A percentile compares a stretch with the other conserved stretches of the same genome.
Conservation (phyloP, 1,284 basidiomycete species). For the Kalmanozyma brasiliensis region DNA sequence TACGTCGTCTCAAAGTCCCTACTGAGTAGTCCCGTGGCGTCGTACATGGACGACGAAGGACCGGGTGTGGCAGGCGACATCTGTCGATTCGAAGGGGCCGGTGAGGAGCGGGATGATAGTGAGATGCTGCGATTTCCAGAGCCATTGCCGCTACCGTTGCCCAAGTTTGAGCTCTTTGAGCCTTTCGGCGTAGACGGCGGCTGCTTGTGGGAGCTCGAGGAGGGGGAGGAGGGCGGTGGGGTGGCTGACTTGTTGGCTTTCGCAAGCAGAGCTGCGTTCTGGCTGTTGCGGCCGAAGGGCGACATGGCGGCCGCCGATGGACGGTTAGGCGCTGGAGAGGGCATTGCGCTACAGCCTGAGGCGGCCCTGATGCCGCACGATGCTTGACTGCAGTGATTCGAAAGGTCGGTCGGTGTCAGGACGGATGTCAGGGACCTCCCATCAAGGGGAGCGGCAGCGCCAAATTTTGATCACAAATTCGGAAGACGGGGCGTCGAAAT, state of each 20-base stretch:
- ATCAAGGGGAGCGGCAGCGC: not conserved
- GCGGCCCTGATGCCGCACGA: not conserved
- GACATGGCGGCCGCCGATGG: conserved; percentile 36
- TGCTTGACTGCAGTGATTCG: too few relatives aligned
- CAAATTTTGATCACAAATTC: not conserved
- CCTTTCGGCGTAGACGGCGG: conserved; percentile 31
- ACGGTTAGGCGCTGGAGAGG: conserved; percentile 16
- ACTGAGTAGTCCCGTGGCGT: conserved; percentile 42
- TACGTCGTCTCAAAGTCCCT: conserved; percentile 56
- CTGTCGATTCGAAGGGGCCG: conserved; percentile 15
- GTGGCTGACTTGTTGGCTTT: conserved; percentile 34
- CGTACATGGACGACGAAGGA: conserved; percentile 27
- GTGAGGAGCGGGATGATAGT: conserved; percentile 36
- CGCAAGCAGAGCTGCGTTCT: conserved; percentile 42
- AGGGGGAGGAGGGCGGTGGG: conserved; percentile 22
- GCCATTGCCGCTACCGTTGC: conserved; percentile 13
- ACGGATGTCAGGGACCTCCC: too few relatives aligned
- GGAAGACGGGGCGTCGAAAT: not conserved
- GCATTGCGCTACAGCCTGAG: conserved; percentile 23
- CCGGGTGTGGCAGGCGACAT: conserved; percentile 22
- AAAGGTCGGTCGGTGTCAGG: too few relatives aligned
- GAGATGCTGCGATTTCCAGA: conserved; percentile 34
- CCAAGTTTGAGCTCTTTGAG: conserved; percentile 16
- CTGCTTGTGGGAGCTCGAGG: conserved; percentile 11
- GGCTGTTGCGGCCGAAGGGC: conserved; percentile 53